Base-by-base conservation (phyloP, 2,329 filamentous ascomycete genomes). In the Cyphellophora attinorum region DNA sequence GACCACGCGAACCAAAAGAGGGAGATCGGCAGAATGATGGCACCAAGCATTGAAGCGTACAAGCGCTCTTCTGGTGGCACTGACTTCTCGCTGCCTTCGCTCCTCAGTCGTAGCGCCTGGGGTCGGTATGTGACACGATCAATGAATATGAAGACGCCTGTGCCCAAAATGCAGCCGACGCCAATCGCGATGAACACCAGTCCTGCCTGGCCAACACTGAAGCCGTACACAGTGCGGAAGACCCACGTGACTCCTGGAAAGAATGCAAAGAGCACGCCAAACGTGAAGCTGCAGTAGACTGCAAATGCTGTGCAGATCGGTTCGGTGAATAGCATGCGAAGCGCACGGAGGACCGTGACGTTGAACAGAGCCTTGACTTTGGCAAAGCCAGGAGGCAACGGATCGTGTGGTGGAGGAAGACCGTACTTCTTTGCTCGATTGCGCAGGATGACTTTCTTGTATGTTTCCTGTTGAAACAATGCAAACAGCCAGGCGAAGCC, bases 181-280 rank as follows among this genome's bases (percentile, higher is more conserved):
- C 85, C 74, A 74, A 93, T 83, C 36, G 83, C 84, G 43, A 93
- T 80, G 58, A 85, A 93, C 4, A 82, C 76, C 5, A 94, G 68
- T 1, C 84, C 84, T 1, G 75, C 72, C 12, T 79, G 58, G 34
- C 84, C 83, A 2, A 67, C 47, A 12, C 61, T 72, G 64, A 88
- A 83, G 50, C 71, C 67, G 21, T 25, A 25, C 8, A 25, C 21
- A n/a, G 21, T 25, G 8, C 21, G 21, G 21, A 8, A 25, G 8
- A 25, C 21, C 8, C n/a, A 25, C 8, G 21, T 25, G n/a, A 25
- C 21, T 1, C 85, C 82, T 0, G 84, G 88, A 34, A 94, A 67
- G 64, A 91, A 91, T 16, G 89, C 76, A 52, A 91, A 93, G 1
- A 93, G 72, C 1, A 91, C 66, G 5, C 70, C 81, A 51, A 88